Conservation (phyloP, 768 basidiomycete species). For the Lactifluus rugatus region DNA sequence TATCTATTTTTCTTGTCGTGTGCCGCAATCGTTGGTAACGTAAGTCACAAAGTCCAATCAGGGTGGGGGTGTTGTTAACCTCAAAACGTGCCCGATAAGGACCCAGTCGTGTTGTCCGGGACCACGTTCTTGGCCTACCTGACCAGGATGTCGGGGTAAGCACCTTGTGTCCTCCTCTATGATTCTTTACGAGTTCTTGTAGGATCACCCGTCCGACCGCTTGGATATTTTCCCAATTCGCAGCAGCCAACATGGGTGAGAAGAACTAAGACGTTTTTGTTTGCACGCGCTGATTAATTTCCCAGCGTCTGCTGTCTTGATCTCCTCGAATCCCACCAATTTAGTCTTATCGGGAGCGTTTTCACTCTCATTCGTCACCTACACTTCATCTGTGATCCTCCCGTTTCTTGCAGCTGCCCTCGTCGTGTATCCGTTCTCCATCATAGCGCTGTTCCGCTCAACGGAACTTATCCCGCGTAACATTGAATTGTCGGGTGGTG, state of each 20-base stretch:
- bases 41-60: slow-evolving; percentile 15
- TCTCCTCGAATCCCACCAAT: slow-evolving; percentile 91
- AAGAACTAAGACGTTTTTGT: slow-evolving; percentile 29
- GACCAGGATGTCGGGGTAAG: slow-evolving; percentile 50
- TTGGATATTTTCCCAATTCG: slow-evolving; percentile 70
- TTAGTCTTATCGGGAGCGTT: slow-evolving; percentile 88
- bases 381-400: slow-evolving; percentile 74
- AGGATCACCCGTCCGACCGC: slow-evolving; percentile 38
- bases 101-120: slow-evolving; percentile 87
- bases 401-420: slow-evolving; percentile 62
- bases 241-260: slow-evolving; percentile 62
- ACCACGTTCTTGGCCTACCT: slow-evolving; percentile 88
- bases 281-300: neutral
- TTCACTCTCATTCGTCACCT: slow-evolving; percentile 61
- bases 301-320: slow-evolving; percentile 45
- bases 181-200: neutral
- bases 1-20: slow-evolving; percentile 72
- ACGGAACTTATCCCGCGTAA: slow-evolving; percentile 43
- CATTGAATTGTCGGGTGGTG: slow-evolving; percentile 32
- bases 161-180: neutral
- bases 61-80: neutral
- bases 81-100: slow-evolving; percentile 26
- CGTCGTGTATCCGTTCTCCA: slow-evolving; percentile 52
- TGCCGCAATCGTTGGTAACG: slow-evolving; percentile 78
- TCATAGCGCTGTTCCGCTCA: slow-evolving; percentile 44